These are phyloP conservation scores for Isatis lusitanica DNA, from an alignment of 441 rosid genomes.

Conservation along the genomic window DNA sequence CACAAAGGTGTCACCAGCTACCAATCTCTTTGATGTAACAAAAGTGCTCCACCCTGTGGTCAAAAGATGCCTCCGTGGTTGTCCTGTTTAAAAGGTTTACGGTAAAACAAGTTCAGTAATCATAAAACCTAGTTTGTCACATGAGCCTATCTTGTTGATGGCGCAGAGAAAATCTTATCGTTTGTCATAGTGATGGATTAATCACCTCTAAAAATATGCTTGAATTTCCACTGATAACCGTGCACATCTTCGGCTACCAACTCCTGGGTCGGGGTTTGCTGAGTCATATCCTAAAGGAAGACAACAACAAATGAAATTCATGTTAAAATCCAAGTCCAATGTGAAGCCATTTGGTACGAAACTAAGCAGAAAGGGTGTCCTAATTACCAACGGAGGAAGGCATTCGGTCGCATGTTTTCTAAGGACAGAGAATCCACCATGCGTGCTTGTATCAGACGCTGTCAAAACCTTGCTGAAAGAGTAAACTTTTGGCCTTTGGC, in stretches of 20 bases:
- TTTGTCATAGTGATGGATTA: constrained; percentile 7
- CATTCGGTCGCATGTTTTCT: constrained; percentile 70
- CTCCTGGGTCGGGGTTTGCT: constrained; percentile 66
- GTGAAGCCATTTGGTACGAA: constrained; percentile 9
- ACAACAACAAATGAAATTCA: constrained; percentile 13
- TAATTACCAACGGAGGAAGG: constrained; percentile 67
- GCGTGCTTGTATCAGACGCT: constrained; percentile 79
- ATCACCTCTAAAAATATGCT: constrained; percentile 74
- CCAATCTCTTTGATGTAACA: constrained; percentile 66
- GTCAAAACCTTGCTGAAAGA: constrained; percentile 70
- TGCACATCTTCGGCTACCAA: constrained; percentile 64
- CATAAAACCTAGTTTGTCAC: neutral
- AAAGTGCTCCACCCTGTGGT: constrained; percentile 80
- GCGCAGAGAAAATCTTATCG: neutral
- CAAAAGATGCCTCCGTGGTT: constrained; percentile 71
- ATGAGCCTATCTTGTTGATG: neutral
- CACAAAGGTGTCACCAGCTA: constrained; percentile 66
- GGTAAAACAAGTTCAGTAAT: constrained; percentile 5
- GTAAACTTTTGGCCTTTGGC: constrained; percentile 45
- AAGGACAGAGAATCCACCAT: constrained; percentile 72
- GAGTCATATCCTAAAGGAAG: constrained; percentile 58
- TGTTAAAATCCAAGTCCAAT: constrained; percentile 4
- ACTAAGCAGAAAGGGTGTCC: neutral
- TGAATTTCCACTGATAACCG: constrained; percentile 66
- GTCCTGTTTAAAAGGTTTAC: constrained; percentile 45